Conservation (phyloP, 2,329 filamentous ascomycete species). For the Colletotrichum filicis region DNA sequence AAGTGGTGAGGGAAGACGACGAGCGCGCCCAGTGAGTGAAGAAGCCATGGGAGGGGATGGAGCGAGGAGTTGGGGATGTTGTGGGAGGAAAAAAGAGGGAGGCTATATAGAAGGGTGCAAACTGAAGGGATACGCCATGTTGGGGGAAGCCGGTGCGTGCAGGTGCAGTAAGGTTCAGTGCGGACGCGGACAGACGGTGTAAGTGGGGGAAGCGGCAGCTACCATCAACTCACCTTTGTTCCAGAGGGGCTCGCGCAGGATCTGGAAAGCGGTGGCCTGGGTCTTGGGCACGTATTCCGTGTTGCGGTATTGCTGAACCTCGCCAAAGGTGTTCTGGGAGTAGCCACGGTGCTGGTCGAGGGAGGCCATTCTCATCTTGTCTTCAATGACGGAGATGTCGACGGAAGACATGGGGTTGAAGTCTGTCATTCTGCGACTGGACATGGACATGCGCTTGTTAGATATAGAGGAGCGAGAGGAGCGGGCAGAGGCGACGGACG, state of each 20-base stretch:
- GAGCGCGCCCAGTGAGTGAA: constrained; percentile 23
- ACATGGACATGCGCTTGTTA: constrained; percentile 62
- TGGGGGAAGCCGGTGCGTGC: constrained; percentile 31
- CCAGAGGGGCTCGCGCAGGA: constrained; percentile 71
- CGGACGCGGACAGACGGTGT: constrained; percentile 9
- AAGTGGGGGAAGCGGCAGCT: constrained; percentile 18
- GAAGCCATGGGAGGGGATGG: constrained; percentile 29
- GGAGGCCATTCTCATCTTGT: constrained; percentile 68
- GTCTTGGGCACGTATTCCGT: constrained; percentile 65
- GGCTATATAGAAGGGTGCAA: constrained; percentile 28
- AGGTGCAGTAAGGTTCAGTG: constrained; percentile 25
- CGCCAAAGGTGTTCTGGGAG: constrained; percentile 64
- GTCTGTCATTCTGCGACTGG: constrained; percentile 60
- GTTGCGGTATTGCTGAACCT: constrained; percentile 63
- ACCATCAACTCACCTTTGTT: constrained; percentile 67
- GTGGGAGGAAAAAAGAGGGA: constrained; percentile 16
- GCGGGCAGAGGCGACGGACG: constrained; percentile 57
- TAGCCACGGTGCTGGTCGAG: constrained; percentile 72
- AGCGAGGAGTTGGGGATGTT: constrained; percentile 8
- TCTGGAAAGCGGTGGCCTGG: constrained; percentile 68
- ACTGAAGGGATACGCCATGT: constrained; percentile 32
- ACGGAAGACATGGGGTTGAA: constrained; percentile 67
- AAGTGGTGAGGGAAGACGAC: constrained; percentile 29
- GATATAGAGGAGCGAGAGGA: constrained; percentile 63
- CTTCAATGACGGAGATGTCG: constrained; percentile 67